Base-by-base conservation (phyloP, 1,139 yeast genomes). In the Pichia sp. region DNA sequence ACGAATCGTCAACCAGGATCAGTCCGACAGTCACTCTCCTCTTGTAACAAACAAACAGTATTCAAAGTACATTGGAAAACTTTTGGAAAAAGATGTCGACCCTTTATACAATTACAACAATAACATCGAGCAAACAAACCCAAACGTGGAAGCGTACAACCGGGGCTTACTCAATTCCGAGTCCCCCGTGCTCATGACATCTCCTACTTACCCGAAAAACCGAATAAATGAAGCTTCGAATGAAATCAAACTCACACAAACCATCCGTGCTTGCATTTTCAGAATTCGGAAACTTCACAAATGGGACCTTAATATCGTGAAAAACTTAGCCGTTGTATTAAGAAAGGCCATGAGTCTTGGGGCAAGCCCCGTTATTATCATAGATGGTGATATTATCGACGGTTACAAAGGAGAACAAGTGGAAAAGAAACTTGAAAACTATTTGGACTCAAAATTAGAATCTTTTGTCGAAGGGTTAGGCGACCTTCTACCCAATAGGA, bases 221-320 rank as follows among this genome's bases (percentile, higher is more conserved):
- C n/a, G 32, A 11, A 30, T 49, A 3, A 38, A 43, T 31, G 52
- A 54, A 36, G 50, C 51, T 2, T 51, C 56, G 15, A 58, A 59
- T 29, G 70, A 68, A 31, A 69, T 79, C 7, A 73, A 75, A 48
- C 67, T 81, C 32, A 78, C 74, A 47, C 70, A 79, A 44, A 70
- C 85, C 0, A 69, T 81, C 34, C 66, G 88, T 55, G 61, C 82
- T 7, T 82, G 85, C 1, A 60, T 84, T 10, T 70, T 83, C 61
- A 77, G 78, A 61, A 70, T 84, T 23, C 73, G 78, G 50, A 65
- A 69, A 36, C 69, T 76, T 19, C 66, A 71, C 31, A 26, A 61
- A 66, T 48, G 58, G 69, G 8, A 48, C 31, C 40, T 52, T 2
- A 63, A 63, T 0, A 65, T 65, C 1, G 47, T 73, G 15, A 50